Base-by-base conservation (phyloP, 2,329 filamentous ascomycete species). In the Trichophyton rubrum region DNA sequence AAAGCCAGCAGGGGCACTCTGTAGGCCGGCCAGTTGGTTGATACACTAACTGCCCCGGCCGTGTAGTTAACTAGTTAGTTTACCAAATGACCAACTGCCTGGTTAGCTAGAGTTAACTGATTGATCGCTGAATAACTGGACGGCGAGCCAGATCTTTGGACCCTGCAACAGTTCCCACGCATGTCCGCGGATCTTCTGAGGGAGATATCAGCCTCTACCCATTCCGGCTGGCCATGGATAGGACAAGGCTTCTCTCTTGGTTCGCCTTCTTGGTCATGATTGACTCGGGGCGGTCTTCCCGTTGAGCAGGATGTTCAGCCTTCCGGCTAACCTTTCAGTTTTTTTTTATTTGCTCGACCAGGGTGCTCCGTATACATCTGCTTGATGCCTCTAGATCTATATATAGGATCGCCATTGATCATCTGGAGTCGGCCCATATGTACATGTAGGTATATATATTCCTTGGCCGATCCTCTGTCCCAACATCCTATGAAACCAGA, bases 231-330 rank as follows among this genome's bases (percentile, higher is more conserved):
- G 27, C n/a, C 49, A 55, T 55, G 49, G 49, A 33, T 17, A 55
- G 49, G 30, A 55, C 49, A 55, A 55, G 49, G 49, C 49, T 55
- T 20, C 49, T 20, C 49, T 55, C 49, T 55, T 33, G 49, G 49
- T 35, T 35, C 5, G 27, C 24, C 24, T 33, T 33, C 49, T 53
- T 30, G 49, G 22, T 53, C 49, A 33, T 55, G 49, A 55, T 33
- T 55, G 49, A 33, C 30, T 55, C 49, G 49, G 49, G 49, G 33
- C 13, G 27, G 9, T 7, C 49, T 15, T 35, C 49, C 49, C 27
- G 49, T 33, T 20, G 20, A 27, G 49, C 49, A 33, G 49, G 30
- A 20, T 35, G 27, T 55, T 35, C 49, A 55, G 49, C 49, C 49
- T 55, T 55, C 49, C 49, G 49, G 49, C 49, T 35, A 55, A 55